phyloP scores from a whole-genome alignment of 352 stramenopile species.

The Elongisporangium anandrum region DNA sequence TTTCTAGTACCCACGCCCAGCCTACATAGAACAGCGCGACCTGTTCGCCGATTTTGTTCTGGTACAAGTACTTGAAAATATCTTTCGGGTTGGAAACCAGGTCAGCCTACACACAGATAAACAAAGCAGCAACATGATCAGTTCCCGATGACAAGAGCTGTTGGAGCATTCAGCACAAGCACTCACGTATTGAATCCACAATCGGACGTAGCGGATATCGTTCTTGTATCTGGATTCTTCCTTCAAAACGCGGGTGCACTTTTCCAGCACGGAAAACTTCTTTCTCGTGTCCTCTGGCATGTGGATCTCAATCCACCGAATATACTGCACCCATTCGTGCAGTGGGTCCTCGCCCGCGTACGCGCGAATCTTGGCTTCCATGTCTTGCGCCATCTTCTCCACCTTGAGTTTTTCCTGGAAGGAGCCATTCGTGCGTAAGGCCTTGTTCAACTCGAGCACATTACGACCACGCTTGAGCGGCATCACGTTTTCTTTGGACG shows the following conservation, averaged over 20 bases:
- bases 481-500: conserved; percentile 87
- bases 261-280: conserved; percentile 70
- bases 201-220: conserved; percentile 73
- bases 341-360: conserved; percentile 70
- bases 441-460: conserved; percentile 72
- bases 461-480: conserved; percentile 76
- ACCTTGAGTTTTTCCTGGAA: conserved; percentile 58
- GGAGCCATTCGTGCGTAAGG: conserved; percentile 55
- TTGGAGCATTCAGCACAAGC: neutral
- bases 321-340: conserved; percentile 60
- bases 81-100: conserved; percentile 83
- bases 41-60: conserved; percentile 81
- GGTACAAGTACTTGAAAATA: conserved; percentile 87
- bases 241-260: conserved; percentile 72
- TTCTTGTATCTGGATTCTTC: conserved; percentile 58
- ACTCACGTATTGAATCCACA: conserved; percentile 88
- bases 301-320: conserved; percentile 76
- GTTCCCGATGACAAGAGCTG: neutral
- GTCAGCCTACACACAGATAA: conserved; percentile 63
- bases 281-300: conserved; percentile 82
- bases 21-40: conserved; percentile 84
- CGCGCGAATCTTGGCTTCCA: conserved; percentile 35
- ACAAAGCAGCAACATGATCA: conserved; percentile 5
- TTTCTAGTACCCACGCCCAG: conserved; percentile 83
- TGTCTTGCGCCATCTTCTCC: conserved; percentile 44